Percentiles rank a stretch among this genome's conserved stretches.
These are phyloP conservation scores for Lipomyces chichibuensis DNA, from an alignment of 805 yeast genomes.

Conservation along the genomic window DNA sequence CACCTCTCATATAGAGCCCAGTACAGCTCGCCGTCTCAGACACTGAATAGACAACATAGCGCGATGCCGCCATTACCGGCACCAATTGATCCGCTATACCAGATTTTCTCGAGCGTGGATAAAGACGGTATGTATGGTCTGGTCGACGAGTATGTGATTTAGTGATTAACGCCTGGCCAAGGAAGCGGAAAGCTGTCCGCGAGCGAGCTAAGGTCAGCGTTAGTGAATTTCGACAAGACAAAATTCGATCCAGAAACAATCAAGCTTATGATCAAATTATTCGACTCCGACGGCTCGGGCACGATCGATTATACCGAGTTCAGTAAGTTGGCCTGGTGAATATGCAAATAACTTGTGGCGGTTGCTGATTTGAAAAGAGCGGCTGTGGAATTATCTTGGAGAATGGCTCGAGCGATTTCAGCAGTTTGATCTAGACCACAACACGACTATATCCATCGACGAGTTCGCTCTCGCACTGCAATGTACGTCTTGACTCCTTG, in stretches of 20 bases:
- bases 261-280: conserved; percentile 59
- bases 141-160: no score
- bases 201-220: conserved; percentile 59
- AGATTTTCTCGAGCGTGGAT: conserved; percentile 39
- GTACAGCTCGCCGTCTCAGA: conserved; percentile 10
- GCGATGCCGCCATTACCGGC: conserved; percentile 15
- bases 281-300: conserved; percentile 55
- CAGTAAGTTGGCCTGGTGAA: conserved; percentile 36
- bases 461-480: conserved; percentile 65
- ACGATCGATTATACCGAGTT: conserved; percentile 62
- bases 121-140: conserved; percentile 10
- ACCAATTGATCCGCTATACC: conserved; percentile 16
- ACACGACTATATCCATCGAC: conserved; percentile 64
- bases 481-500: conserved; percentile 12
- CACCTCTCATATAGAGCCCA: conserved; percentile 8
- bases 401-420: conserved; percentile 69
- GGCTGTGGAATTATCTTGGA: conserved; percentile 67
- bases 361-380: conserved; percentile 33
- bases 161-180: neutral
- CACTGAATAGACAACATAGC: conserved; percentile 8
- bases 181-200: conserved; percentile 49
- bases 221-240: conserved; percentile 66
- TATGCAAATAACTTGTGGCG: no score
- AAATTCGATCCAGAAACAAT: conserved; percentile 64
- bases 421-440: conserved; percentile 61